A percentile compares a stretch with the other conserved stretches of the same genome.
Evolutionary conservation across 768 basidiomycete genomes (phyloP).

Genomic region (Phlegmacium glaucopus): DNA sequence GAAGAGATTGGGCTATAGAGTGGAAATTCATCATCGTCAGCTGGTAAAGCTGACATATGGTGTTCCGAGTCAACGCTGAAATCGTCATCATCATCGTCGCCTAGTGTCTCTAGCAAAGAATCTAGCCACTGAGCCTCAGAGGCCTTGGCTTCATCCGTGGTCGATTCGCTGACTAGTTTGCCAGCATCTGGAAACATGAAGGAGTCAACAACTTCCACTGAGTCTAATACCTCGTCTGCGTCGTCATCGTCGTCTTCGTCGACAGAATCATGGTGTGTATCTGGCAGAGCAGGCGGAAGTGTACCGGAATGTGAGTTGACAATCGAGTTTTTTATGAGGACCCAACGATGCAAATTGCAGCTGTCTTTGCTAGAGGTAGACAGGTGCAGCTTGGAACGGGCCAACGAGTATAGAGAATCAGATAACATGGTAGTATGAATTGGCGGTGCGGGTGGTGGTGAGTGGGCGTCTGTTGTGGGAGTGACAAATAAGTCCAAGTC

Average conservation of each 20-base stretch:
- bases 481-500: conserved; percentile 6
- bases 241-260: conserved; percentile 39
- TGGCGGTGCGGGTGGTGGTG: conserved; percentile 11
- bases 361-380: conserved; percentile 61
- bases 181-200: conserved; percentile 83
- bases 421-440: conserved; percentile 40
- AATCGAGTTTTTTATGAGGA: conserved; percentile 83
- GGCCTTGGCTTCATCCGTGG: conserved; percentile 25
- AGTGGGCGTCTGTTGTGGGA: conserved; percentile 12
- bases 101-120: conserved; percentile 71
- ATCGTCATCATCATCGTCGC: conserved; percentile 67
- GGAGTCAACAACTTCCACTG: conserved; percentile 52
- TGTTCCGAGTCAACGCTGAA: conserved; percentile 41
- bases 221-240: conserved; percentile 46
- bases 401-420: conserved; percentile 55
- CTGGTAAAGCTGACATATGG: conserved; percentile 42
- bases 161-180: conserved; percentile 40
- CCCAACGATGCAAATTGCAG: conserved; percentile 82
- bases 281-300: conserved; percentile 23
- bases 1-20: conserved; percentile 66
- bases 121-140: conserved; percentile 83
- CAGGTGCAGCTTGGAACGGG: conserved; percentile 71
- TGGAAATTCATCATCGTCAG: conserved; percentile 64
- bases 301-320: conserved; percentile 47
- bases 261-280: conserved; percentile 30